Evolutionary conservation across 352 stramenopile genomes (phyloP), one percentile per base, ranked within the genome.

Genomic region (Globisporangium acanthophoron): DNA sequence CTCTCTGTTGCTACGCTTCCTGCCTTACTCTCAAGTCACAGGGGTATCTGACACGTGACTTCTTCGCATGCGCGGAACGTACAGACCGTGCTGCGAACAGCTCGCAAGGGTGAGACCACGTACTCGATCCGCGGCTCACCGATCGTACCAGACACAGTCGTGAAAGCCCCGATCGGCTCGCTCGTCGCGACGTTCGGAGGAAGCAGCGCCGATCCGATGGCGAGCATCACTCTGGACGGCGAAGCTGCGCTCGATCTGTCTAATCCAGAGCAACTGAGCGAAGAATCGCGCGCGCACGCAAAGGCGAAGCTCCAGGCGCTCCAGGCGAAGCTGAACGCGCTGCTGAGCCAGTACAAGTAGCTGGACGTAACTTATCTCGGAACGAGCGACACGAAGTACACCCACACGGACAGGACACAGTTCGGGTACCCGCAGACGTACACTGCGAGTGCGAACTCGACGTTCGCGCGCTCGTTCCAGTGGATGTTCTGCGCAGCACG

Each of bases 361-460:
- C 16, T 21, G 29, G 29, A n/a, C 27, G 37, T 57, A 58, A 51
- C 21, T 64, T 65, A 60, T 51, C 29, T 74, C 33, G 69, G 65
- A 24, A 69, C 67, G 39, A 96, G 74, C 13, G 89, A 76, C 52
- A 86, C 80, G 15, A 97, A 74, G 76, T 97, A 98, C 18, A 97
- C 76, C 94, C 93, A 98, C 51, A 98, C 81, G 5, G 84, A 96
- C 20, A 97, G 67, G 11, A 98, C 71, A 48, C 82, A 80, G 64
- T 92, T 92, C 11, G 88, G 77, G 58, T 97, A 94, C 13, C 76
- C 71, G 58, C 91, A 85, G 1, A 92, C 87, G 49, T 90, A 87
- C 16, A 97, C 88, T 20, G 73, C 85, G 21, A 98, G 71, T 40
- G 81, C 87, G 60, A 98, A 98, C 64, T 98, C 88, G 35, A 96